Percentiles rank a stretch among this genome's conserved stretches.
phyloP scores from a whole-genome alignment of 805 yeast species.

The Candida vaughaniae region DNA sequence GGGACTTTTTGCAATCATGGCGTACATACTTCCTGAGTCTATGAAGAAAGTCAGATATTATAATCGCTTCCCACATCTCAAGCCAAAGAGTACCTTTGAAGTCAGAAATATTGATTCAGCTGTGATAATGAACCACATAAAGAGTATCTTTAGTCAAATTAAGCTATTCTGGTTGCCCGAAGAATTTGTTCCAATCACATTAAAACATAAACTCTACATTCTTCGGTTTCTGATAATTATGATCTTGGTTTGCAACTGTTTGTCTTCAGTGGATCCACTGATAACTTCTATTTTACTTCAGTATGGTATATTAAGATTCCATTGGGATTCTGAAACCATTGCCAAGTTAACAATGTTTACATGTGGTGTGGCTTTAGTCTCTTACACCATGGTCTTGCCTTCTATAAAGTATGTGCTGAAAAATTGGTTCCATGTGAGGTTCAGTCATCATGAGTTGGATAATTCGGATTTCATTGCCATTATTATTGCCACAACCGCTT shows the following conservation, averaged over 20 bases:
- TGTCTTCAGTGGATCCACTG: slow-evolving; percentile 26
- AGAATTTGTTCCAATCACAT: slow-evolving; percentile 3
- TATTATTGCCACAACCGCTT: not conserved
- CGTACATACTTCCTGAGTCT: slow-evolving; percentile 4
- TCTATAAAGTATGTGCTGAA: slow-evolving; percentile 30
- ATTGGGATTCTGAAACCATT: slow-evolving; percentile 52
- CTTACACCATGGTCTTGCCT: slow-evolving; percentile 52
- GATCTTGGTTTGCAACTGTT: slow-evolving; percentile 43
- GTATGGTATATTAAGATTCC: slow-evolving; percentile 50
- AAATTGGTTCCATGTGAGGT: slow-evolving; percentile 21
- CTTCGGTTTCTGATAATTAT: slow-evolving; percentile 4
- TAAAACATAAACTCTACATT: slow-evolving; percentile 2
- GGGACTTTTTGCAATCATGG: slow-evolving; percentile 14
- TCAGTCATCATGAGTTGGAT: slow-evolving; percentile 9
- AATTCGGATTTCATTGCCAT: slow-evolving; percentile 9
- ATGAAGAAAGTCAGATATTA: not conserved
- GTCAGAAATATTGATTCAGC: no score
- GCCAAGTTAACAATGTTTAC: slow-evolving; percentile 51
- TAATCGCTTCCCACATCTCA: not conserved
- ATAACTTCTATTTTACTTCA: slow-evolving; percentile 43
- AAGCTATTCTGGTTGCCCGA: slow-evolving; percentile 5
- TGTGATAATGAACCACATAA: not conserved
- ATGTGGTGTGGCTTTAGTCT: slow-evolving; percentile 40
- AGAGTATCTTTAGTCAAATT: not conserved
- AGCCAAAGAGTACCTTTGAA: not conserved